Conservation (phyloP, 345 rosid genomes). For the Brassica juncea region DNA sequence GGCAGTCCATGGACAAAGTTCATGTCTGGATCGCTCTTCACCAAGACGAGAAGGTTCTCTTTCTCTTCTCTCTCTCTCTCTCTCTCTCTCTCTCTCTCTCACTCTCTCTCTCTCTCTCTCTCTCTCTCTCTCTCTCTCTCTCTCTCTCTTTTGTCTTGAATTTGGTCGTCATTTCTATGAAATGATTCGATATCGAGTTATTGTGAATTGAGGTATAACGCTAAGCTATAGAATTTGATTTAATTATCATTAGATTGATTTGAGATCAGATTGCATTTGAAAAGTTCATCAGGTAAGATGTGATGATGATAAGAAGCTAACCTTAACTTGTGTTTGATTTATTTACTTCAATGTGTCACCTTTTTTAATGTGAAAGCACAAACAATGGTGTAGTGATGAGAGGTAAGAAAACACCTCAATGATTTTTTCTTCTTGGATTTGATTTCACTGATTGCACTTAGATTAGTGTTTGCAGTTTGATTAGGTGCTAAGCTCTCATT, state of each 20-base stretch:
- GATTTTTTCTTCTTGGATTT: neutral
- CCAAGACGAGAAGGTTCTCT: slow-evolving; percentile 62
- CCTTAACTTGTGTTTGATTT: neutral
- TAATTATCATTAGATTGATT: neutral
- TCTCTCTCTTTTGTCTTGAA: neutral
- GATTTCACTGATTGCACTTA: neutral
- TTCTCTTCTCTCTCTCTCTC: neutral
- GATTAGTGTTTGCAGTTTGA: neutral
- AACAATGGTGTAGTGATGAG: neutral
- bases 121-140: neutral
- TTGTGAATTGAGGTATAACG: slow-evolving; percentile 30
- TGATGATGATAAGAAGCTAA: neutral
- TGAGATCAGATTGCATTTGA: neutral
- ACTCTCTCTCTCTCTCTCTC: neutral
- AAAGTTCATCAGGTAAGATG: neutral
- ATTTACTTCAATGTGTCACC: neutral
- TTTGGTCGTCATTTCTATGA: neutral
- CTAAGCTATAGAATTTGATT: slow-evolving; percentile 21
- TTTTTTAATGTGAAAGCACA: neutral
- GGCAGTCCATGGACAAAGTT: slow-evolving; percentile 87
- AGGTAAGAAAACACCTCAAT: neutral
- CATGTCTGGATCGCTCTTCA: slow-evolving; percentile 95
- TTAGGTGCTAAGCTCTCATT: neutral
- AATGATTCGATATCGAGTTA: neutral
- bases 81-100: too few species aligned